Evolutionary conservation across 208 protist genomes (phyloP).

Genomic region (Leishmania tropica): DNA sequence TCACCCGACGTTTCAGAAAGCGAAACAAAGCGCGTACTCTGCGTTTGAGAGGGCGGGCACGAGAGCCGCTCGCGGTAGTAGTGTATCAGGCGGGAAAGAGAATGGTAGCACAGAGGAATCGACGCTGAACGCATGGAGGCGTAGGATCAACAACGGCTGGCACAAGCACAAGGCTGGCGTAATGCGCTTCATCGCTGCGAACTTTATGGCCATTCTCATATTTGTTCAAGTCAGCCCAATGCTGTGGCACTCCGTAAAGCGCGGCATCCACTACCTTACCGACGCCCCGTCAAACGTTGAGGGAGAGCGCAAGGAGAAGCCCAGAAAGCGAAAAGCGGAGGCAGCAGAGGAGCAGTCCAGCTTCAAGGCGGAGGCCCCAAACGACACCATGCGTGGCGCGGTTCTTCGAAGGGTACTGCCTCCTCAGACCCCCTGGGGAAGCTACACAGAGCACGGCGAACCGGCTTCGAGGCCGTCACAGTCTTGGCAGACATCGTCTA

Average conservation of each 20-base stretch:
- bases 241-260: conserved; percentile 36
- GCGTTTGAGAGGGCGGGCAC: conserved; percentile 17
- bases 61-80: conserved; percentile 5
- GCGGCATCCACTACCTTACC: conserved; percentile 26
- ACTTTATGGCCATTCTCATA: conserved; percentile 72
- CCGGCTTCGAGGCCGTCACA: background rate
- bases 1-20: conserved; percentile 29
- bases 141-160: conserved; percentile 19
- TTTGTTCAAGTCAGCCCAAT: conserved; percentile 52
- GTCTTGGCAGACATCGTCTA: conserved; percentile 21
- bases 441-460: background rate
- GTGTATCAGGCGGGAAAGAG: background rate
- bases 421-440: background rate
- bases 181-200: conserved; percentile 62
- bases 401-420: conserved; percentile 22
- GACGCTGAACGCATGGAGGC: conserved; percentile 26
- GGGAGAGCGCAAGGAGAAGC: conserved; percentile 14
- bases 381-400: conserved; percentile 11
- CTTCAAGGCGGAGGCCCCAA: conserved; percentile 19
- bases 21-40: conserved; percentile 18
- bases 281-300: background rate
- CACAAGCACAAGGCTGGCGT: conserved; percentile 27
- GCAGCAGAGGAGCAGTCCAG: background rate
- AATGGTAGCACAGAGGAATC: conserved; percentile 2
- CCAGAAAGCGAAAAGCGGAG: conserved; percentile 5